Evolutionary conservation across 2,329 filamentous ascomycete genomes (phyloP).

Genomic region (Sarocladium oryzae): DNA sequence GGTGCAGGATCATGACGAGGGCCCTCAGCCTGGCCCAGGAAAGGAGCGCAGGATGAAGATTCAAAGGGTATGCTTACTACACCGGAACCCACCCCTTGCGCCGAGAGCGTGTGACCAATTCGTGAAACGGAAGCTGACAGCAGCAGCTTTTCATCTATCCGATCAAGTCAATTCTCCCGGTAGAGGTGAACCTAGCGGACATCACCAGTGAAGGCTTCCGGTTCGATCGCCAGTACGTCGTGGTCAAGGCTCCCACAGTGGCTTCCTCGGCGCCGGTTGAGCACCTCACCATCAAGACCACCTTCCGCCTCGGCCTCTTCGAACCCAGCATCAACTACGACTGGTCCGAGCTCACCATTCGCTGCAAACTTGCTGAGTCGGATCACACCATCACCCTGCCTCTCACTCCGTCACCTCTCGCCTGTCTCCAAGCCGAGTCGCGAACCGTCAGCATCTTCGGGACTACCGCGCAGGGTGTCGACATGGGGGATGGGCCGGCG

Average conservation of each 20-base stretch:
- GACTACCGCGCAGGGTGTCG: slow-evolving; percentile 13
- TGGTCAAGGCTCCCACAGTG: slow-evolving; percentile 12
- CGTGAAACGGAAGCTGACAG: no score
- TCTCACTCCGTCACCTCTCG: slow-evolving; percentile 14
- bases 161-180: slow-evolving; percentile 15
- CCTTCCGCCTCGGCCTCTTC: slow-evolving; percentile 13
- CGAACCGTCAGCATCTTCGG: slow-evolving; percentile 16
- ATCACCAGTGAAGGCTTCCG: slow-evolving; percentile 16
- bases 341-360: slow-evolving; percentile 15
- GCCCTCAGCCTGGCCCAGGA: not conserved
- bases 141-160: slow-evolving; percentile 16
- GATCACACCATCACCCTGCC: slow-evolving; percentile 13
- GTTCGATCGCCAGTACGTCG: slow-evolving; percentile 16
- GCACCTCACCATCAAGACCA: slow-evolving; percentile 16
- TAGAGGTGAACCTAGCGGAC: slow-evolving; percentile 15
- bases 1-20: not conserved
- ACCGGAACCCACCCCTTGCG: no score
- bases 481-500: slow-evolving; percentile 15
- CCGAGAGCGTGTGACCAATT: no score
- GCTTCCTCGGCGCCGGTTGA: slow-evolving; percentile 9
- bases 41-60: slow-evolving; percentile 12
- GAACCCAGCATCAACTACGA: slow-evolving; percentile 15
- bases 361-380: slow-evolving; percentile 11
- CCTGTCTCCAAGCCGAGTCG: slow-evolving; percentile 11
- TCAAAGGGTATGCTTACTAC: slow-evolving; percentile 12